Conservation (phyloP, 768 basidiomycete genomes). For the Ramaria sp. region DNA sequence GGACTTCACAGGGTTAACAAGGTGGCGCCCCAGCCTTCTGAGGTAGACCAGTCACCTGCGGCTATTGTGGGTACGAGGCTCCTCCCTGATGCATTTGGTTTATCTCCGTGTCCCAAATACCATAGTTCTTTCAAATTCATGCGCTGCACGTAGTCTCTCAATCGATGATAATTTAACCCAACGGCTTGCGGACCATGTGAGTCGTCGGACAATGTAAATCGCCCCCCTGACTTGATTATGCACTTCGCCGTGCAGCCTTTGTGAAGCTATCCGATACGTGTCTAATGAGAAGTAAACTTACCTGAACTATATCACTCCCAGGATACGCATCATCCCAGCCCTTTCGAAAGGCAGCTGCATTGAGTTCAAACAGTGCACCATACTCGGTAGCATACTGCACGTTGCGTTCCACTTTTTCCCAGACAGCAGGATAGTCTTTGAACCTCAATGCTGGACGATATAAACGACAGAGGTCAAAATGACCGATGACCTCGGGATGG, state of each 20-base stretch:
- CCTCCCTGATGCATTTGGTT: background rate
- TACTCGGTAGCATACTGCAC: conserved; percentile 60
- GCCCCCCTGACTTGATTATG: conserved; percentile 57
- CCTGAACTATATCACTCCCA: conserved; percentile 63
- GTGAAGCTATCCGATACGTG: background rate
- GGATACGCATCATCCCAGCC: conserved; percentile 84
- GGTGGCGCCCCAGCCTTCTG: background rate
- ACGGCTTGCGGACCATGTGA: conserved; percentile 87
- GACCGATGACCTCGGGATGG: conserved; percentile 83
- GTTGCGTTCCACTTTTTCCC: conserved; percentile 64
- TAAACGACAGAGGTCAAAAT: conserved; percentile 86
- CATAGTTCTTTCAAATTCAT: conserved; percentile 56
- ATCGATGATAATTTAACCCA: conserved; percentile 69
- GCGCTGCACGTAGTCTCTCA: conserved; percentile 51
- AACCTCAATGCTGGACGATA: conserved; percentile 58
- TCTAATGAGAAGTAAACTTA: conserved; percentile 23
- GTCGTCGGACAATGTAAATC: conserved; percentile 86
- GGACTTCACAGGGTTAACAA: background rate
- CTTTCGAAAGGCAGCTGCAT: conserved; percentile 88
- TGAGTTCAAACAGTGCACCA: conserved; percentile 89
- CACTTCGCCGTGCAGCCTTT: conserved; percentile 39
- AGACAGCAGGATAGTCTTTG: conserved; percentile 44
- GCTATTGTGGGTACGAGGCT: background rate
- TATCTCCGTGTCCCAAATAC: conserved; percentile 32
- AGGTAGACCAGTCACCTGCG: background rate